Percentiles rank a stretch among this genome's conserved stretches.
Conservation (phyloP, 208 protist genomes). For the Novymonas esmeraldas region DNA sequence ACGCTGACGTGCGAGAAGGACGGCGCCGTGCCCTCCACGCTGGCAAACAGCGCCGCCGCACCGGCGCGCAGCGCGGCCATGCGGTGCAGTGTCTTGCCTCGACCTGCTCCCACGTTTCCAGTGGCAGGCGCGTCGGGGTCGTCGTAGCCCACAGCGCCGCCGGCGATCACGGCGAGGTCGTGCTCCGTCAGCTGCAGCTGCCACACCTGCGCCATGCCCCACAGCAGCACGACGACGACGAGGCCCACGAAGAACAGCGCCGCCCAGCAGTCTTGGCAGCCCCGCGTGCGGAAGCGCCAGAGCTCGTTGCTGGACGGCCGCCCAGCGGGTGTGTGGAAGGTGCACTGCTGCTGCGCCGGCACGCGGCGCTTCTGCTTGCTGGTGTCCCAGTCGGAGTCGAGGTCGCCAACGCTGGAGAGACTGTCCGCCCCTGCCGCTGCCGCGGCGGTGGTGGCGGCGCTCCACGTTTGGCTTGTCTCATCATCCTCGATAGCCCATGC, state of each 20-base stretch:
- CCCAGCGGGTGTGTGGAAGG: conserved; percentile 31
- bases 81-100: background rate
- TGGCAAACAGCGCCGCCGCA: conserved; percentile 18
- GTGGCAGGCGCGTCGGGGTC: background rate
- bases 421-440: too few relatives aligned
- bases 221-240: conserved; percentile 34
- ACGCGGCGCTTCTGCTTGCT: background rate
- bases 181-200: conserved; percentile 38
- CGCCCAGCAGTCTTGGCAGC: conserved; percentile 67
- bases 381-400: background rate
- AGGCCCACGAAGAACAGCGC: conserved; percentile 47
- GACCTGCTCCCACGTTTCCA: background rate
- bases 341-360: background rate
- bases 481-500: conserved; percentile 43
- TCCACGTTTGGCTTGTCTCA: conserved; percentile 12
- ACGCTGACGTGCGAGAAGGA: background rate
- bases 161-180: conserved; percentile 35
- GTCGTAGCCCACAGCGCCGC: conserved; percentile 12
- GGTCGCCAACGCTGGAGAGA: conserved; percentile 7
- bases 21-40: conserved; percentile 6
- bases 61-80: conserved; percentile 19
- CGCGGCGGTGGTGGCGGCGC: background rate
- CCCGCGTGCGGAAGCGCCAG: conserved; percentile 59
- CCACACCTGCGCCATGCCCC: conserved; percentile 39
- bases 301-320: conserved; percentile 54